Conservation (phyloP, 768 basidiomycete species). For the Auriscalpium vulgare region DNA sequence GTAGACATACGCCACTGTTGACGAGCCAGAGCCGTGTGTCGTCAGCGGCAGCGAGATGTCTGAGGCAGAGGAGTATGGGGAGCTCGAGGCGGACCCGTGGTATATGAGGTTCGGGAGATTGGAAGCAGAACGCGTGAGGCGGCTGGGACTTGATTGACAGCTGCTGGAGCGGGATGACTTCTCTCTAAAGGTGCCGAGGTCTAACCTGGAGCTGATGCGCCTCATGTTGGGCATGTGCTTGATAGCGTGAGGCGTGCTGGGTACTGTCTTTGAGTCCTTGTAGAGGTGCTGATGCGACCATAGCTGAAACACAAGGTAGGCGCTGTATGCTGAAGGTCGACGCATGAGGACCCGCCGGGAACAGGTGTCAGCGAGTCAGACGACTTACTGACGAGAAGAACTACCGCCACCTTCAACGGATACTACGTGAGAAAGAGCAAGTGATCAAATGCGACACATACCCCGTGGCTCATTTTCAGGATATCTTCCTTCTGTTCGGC, state of each 20-base stretch:
- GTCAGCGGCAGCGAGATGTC: conserved; percentile 8
- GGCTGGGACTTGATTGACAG: background rate
- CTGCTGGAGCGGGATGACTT: background rate
- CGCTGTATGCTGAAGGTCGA: conserved; percentile 46
- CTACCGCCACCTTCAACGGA: conserved; percentile 52
- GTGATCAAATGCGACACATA: conserved; percentile 26
- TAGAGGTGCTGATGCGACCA: conserved; percentile 74
- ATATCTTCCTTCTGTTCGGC: conserved; percentile 39
- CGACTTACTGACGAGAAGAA: conserved; percentile 64
- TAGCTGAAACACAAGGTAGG: conserved; percentile 75
- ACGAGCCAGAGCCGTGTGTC: background rate
- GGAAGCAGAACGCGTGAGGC: background rate
- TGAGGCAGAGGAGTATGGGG: conserved; percentile 6
- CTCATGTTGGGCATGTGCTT: background rate
- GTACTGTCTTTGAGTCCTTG: conserved; percentile 25
- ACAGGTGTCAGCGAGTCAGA: background rate
- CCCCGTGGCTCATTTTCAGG: conserved; percentile 70
- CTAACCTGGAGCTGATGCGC: conserved; percentile 3
- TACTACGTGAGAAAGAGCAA: background rate
- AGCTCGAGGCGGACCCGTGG: background rate
- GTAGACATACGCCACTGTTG: conserved; percentile 8
- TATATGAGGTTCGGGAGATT: background rate
- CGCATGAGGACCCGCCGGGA: too few species aligned
- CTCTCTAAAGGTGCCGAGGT: background rate
- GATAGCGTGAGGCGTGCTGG: conserved; percentile 7